Base-by-base conservation (phyloP, 768 basidiomycete genomes). In the Mycena pura region DNA sequence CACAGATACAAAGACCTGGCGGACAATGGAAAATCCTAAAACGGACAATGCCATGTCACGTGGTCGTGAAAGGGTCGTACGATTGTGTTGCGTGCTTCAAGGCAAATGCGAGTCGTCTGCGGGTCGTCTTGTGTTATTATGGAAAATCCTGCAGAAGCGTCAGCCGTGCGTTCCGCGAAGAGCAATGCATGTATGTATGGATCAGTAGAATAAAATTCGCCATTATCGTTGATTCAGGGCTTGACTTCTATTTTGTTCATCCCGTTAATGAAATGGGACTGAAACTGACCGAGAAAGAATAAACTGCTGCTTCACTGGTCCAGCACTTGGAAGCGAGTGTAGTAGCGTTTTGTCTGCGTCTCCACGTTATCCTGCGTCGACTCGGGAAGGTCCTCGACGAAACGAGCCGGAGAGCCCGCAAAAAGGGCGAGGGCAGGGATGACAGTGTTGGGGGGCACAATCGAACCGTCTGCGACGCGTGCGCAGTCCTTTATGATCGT, bases 401-500 rank as follows among this genome's bases (percentile, higher is more conserved):
- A 93, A 3, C 85, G 86, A 22, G 93, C 96, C 74, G 97, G 96
- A 38, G 92, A 94, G 9, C 96, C 97, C 15, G 86, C 75, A 74
- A 96, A 98, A 6, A 90, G 77, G 0, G 94, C 84, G 60, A 98
- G 76, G 3, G 94, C 92, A 1, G 96, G 95, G 10, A 99, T 87
- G 46, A 98, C 94, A 1, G 95, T 95, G 56, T 93, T 95, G 3
- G 95, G 90, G 2, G 96, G 93, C 14, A 99, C 78, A 34, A 99
- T 86, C 0, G 94, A 92, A 65, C 91, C 90, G 72, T 98, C 96
- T 27, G 90, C 89, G 22, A 99, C 88, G 61, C 86, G 88, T 3
- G 91, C 93, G 66, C 95, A 96, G 70, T 99, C 96, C 72, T 98
- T 97, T 74, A 98, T 95, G 58, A 96, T 95, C 0, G 91, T 89